Conservation (phyloP, 768 basidiomycete species). For the Lyophyllum decastes region DNA sequence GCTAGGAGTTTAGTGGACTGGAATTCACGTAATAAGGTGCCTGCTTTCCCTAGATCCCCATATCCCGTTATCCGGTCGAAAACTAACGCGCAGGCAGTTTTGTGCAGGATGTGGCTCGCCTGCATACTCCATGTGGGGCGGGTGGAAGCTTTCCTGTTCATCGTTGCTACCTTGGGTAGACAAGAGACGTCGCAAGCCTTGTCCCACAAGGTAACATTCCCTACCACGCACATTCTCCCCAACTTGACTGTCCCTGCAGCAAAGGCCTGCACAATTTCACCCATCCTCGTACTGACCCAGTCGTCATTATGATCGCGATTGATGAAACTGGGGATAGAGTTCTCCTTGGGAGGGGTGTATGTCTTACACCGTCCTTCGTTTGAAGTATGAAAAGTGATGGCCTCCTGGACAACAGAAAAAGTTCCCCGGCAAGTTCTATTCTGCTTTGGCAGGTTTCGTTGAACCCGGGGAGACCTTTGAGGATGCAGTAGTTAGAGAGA, state of each 20-base stretch:
- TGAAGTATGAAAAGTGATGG: background rate
- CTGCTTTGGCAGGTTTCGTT: constrained; percentile 90
- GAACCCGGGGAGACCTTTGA: constrained; percentile 96
- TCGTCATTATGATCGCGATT: constrained; percentile 88
- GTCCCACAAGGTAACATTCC: constrained; percentile 60
- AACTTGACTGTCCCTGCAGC: constrained; percentile 36
- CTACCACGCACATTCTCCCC: background rate
- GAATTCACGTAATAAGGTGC: constrained; percentile 86
- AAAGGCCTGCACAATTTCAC: constrained; percentile 87
- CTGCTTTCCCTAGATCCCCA: constrained; percentile 5
- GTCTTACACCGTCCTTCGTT: constrained; percentile 23
- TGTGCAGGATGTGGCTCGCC: constrained; percentile 86
- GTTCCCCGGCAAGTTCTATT: constrained; percentile 76
- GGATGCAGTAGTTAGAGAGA: constrained; percentile 88
- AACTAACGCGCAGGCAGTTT: constrained; percentile 49
- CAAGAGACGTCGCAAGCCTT: constrained; percentile 61
- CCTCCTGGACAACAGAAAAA: constrained; percentile 46
- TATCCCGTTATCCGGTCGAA: background rate
- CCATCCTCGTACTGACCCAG: constrained; percentile 83
- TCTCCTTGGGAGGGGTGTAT: constrained; percentile 82
- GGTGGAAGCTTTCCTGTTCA: constrained; percentile 90
- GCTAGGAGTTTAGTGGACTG: constrained; percentile 88
- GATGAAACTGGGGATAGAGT: constrained; percentile 81
- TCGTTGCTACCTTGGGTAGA: constrained; percentile 76
- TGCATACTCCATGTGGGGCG: constrained; percentile 88